These are phyloP conservation scores for Planoprotostelium fungivorum DNA, from an alignment of 78 protist species.

Conservation along the genomic window DNA sequence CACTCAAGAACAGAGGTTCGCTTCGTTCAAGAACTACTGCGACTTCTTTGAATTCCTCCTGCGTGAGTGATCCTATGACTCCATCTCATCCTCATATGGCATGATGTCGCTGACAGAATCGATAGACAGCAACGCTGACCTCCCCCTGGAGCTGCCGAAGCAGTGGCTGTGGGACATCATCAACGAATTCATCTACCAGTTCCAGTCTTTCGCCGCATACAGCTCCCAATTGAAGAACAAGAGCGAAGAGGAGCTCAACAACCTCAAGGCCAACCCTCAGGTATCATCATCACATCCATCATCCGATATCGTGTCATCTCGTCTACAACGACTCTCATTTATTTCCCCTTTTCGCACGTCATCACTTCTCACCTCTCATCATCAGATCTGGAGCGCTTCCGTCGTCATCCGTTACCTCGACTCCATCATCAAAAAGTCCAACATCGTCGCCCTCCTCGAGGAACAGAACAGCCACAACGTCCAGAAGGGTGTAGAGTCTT, in stretches of 20 bases:
- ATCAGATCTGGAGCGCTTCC: conserved; percentile 53
- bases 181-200: conserved; percentile 92
- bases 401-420: conserved; percentile 49
- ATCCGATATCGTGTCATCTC: too few relatives aligned
- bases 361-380: too few relatives aligned
- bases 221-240: conserved; percentile 50
- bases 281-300: too few relatives aligned
- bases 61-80: conserved; percentile 5
- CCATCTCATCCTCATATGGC: neutral
- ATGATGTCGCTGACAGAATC: too few relatives aligned
- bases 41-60: conserved; percentile 69
- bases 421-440: conserved; percentile 34
- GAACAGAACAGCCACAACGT: neutral
- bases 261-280: conserved; percentile 25
- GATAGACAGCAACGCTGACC: conserved; percentile 35
- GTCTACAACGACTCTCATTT: too few relatives aligned
- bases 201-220: conserved; percentile 69
- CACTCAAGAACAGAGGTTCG: conserved; percentile 62
- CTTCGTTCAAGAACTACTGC: conserved; percentile 79
- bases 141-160: conserved; percentile 69
- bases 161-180: conserved; percentile 94
- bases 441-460: conserved; percentile 22
- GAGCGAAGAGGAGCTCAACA: conserved; percentile 35
- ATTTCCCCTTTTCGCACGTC: too few relatives aligned
- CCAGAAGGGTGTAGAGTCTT: neutral